A percentile compares a stretch with the other conserved stretches of the same genome.
Conservation (phyloP, 192 early-diverging fungal species). For the Coemansia sp. region DNA sequence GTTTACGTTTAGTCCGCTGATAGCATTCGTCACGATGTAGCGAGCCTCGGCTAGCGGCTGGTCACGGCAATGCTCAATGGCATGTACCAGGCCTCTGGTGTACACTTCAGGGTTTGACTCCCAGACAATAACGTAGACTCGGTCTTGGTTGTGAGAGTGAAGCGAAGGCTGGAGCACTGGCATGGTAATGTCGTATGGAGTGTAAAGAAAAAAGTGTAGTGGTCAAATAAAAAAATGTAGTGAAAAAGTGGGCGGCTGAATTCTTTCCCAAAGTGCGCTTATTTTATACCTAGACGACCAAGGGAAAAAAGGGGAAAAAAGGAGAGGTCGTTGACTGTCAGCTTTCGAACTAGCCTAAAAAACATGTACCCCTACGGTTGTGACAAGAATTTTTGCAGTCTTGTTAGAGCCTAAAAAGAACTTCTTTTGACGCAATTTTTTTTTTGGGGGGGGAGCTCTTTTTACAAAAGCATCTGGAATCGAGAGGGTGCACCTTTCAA, state of each 20-base stretch:
- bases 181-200: neutral
- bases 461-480: neutral
- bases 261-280: neutral
- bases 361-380: conserved; percentile 2
- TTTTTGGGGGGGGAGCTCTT: neutral
- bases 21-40: neutral
- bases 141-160: too few species aligned
- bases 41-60: neutral
- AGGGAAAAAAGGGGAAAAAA: neutral
- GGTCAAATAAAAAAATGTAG: neutral
- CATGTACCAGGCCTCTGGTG: neutral
- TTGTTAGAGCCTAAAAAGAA: neutral
- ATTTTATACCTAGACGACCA: neutral
- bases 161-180: neutral
- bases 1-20: neutral
- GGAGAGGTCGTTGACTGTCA: neutral
- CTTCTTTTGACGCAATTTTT: neutral
- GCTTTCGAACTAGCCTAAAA: neutral
- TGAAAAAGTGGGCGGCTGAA: neutral
- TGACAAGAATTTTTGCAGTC: neutral
- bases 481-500: conserved; percentile 4
- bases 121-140: conserved; percentile 3
- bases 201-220: neutral
- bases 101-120: neutral
- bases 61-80: neutral